Base-by-base conservation (phyloP, 1,284 basidiomycete species). In the Vanrija humicola region DNA sequence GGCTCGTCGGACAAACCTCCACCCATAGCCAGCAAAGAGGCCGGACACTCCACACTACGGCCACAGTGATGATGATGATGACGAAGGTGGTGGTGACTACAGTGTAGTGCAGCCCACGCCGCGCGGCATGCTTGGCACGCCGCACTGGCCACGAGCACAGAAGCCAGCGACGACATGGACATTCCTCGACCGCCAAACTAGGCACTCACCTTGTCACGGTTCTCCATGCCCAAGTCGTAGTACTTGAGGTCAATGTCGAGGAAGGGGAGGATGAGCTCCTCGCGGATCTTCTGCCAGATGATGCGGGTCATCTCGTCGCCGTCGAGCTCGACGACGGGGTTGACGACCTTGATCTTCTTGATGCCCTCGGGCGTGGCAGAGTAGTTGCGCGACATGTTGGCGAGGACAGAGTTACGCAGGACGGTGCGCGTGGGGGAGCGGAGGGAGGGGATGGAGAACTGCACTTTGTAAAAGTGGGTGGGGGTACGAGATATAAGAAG, bases 221-320 rank as follows among this genome's bases (percentile, higher is more conserved):
- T 82, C 79, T 94, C 90, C 67, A 98, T 84, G 34, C 94, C 93
- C 44, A 98, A 83, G 78, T 98, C 95, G 77, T 86, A 98, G 81
- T 98, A 98, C 79, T 98, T 98, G 82, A 98, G 90, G 71, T 98
- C 90, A 43, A 98, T 81, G 79, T 94, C 84, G 53, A 98, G 81
- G 78, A 93, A 97, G 9, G 95, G 95, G 50, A 97, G 82, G 70
- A 98, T 95, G 68, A 98, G 85, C 89, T 97, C 90, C 69, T 97
- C 88, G 55, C 91, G 84, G 75, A 98, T 97, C 83, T 95, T 96
- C 83, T 96, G 91, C 94, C 94, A 97, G 77, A 97, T 96, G 67
- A 96, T 93, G 66, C 92, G 83, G 42, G 92, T 96, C 92, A 95
- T 95, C 79, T 96, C 92, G 78, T 96, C 92, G 50, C 92, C 92